Evolutionary conservation across 306 rosid genomes (phyloP), one percentile per base, ranked within the genome.

Genomic region (Abrus pulchellus): DNA sequence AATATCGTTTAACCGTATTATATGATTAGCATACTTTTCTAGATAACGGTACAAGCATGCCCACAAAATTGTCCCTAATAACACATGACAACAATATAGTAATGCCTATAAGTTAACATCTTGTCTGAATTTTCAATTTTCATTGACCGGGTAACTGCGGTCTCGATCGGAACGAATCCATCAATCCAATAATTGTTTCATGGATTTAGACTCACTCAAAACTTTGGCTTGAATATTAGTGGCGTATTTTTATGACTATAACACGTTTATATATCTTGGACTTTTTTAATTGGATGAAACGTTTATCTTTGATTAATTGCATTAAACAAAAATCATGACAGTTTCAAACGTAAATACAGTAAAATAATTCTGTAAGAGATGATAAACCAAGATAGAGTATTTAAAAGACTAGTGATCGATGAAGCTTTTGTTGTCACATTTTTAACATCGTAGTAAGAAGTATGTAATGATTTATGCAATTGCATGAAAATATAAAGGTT

Each of bases 91-190:
- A 20, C 61, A 70, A 5, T 9, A 28, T 40, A 29, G 44, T 28
- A 12, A 41, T 1, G 66, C 12, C 78, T 57, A 44, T 7, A 57
- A 40, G 69, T 71, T 34, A 28, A 44, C 33, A 43, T 72, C 38
- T 27, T 28, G 40, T 33, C 36, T 49, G 74, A 64, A 76, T 76
- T 64, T 76, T 64, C 73, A 34, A 50, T n/a, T 75, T 60, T 13
- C 32, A 9, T 62, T 50, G 81, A 50, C 9, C 43, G 0, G 4
- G 12, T 3, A 27, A 75, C 20, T 3, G 2, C 47, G 43, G 36
- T 60, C 59, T 32, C 9, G 11, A 1, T 20, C 20, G 20, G 20
- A 20, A 20, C 20, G 20, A 20, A 20, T 20, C 20, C 20, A 20
- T 20, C 20, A 20, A 20, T 20, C 20, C 20, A 20, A 0, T 20